Evolutionary conservation across 805 yeast genomes (phyloP).

Genomic region (Spathaspora passalidarum): DNA sequence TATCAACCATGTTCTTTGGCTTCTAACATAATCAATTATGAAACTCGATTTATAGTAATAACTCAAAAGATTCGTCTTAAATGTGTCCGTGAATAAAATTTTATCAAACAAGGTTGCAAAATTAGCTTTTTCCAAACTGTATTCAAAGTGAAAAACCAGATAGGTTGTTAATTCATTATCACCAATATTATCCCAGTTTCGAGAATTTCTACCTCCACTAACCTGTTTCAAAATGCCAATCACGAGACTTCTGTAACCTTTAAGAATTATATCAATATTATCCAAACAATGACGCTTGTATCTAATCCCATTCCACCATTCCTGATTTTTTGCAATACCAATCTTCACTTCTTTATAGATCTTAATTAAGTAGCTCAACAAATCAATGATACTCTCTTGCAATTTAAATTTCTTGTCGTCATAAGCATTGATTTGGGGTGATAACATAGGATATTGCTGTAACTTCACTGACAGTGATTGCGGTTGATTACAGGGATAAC

Average conservation of each 20-base stretch:
- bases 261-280: not conserved
- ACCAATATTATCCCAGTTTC: not conserved
- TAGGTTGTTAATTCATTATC: conserved; percentile 4
- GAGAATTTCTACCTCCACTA: no score
- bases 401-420: not conserved
- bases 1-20: conserved; percentile 24
- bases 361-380: conserved; percentile 5
- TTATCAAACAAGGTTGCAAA: conserved; percentile 4
- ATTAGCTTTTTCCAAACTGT: conserved; percentile 4
- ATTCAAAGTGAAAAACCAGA: conserved; percentile 10
- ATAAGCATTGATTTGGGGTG: not conserved
- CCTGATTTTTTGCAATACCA: not conserved
- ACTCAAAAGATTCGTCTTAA: conserved; percentile 6
- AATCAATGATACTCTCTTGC: conserved; percentile 6
- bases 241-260: conserved; percentile 2
- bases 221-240: conserved; percentile 3
- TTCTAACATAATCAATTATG: not conserved
- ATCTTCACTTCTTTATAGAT: conserved; percentile 5
- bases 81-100: conserved; percentile 2
- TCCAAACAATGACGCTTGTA: not conserved
- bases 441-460: no score
- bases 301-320: conserved; percentile 1
- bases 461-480: no score
- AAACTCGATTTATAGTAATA: conserved; percentile 5
- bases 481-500: not conserved